These are phyloP conservation scores for Durotheca rogersii DNA, from an alignment of 495 filamentous ascomycete genomes.

Conservation along the genomic window DNA sequence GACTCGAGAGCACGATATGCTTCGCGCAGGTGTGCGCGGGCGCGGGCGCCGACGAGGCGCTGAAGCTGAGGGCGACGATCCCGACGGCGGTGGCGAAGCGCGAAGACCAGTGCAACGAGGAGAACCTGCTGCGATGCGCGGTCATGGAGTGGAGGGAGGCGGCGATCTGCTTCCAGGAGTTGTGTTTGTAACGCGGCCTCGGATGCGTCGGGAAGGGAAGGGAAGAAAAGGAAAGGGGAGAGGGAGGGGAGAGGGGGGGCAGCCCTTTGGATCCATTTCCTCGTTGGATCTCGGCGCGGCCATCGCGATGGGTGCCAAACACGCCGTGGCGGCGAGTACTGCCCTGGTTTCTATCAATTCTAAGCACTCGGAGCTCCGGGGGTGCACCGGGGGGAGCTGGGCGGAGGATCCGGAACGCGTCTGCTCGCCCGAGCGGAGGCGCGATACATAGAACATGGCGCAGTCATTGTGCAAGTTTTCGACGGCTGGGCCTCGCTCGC, in stretches of 20 bases:
- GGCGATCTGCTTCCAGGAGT: conserved; percentile 27
- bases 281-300: background rate
- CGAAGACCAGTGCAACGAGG: conserved; percentile 26
- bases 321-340: background rate
- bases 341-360: background rate
- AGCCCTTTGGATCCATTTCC: background rate
- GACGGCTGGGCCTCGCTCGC: background rate
- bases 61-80: background rate
- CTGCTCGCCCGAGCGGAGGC: background rate
- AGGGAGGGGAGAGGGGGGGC: background rate
- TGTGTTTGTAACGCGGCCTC: conserved; percentile 14
- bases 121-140: conserved; percentile 25
- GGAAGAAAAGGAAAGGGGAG: no score
- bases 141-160: conserved; percentile 27
- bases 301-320: background rate
- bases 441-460: conserved; percentile 2
- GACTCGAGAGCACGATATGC: conserved; percentile 26
- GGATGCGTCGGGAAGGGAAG: background rate
- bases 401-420: no score
- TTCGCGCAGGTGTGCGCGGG: conserved; percentile 23
- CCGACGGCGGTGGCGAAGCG: conserved; percentile 10
- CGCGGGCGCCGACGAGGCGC: no score
- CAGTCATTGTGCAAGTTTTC: background rate
- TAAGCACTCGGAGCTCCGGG: background rate
- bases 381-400: background rate